Evolutionary conservation across 441 rosid genomes (phyloP), one percentile per base, ranked within the genome.

Genomic region (Populus hybrid): DNA sequence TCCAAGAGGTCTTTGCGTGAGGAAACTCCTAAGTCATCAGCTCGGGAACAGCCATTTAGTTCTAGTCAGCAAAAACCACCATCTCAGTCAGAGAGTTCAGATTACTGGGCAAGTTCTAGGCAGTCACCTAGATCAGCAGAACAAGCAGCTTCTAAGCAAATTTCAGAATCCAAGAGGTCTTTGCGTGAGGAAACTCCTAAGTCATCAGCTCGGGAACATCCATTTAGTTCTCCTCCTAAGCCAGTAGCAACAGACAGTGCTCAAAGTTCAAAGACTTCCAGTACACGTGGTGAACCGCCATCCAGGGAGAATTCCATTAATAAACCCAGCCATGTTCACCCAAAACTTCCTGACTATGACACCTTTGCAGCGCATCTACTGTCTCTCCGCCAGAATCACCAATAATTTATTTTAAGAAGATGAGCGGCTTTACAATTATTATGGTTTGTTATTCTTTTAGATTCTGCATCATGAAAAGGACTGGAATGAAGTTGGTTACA

Each of bases 291-390:
- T 12, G 74, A 74, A 70, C 10, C 78, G 23, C 76, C 84, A 30
- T 84, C 88, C 23, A 85, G 69, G 74, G 89, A 82, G 78, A 86
- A 71, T 63, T 82, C 88, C 40, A 42, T 77, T n/a, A 77, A 76
- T 4, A 80, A 80, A 84, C 88, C 94, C 38, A 87, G 91, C 79
- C 99, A 95, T 78, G 97, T 93, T 79, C 99, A 95, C 80, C 99
- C 99, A 11, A 95, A 95, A 76, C 99, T 93, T 81, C 98, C 98
- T 2, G 99, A 95, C 59, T 91, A 81, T 61, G 98, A 95, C 16
- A 65, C 82, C 64, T 63, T 95, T 11, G 74, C 87, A 21, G 93
- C 97, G 23, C 87, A 81, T 72, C 78, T 93, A 1, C 86, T 85
- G 77, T 84, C 94, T 66, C 86, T 90, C 42, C 87, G 94, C 66